A percentile compares a stretch with the other conserved stretches of the same genome.
These are phyloP conservation scores for Neurospora sp. DNA, from an alignment of 495 filamentous ascomycete species.

Conservation along the genomic window DNA sequence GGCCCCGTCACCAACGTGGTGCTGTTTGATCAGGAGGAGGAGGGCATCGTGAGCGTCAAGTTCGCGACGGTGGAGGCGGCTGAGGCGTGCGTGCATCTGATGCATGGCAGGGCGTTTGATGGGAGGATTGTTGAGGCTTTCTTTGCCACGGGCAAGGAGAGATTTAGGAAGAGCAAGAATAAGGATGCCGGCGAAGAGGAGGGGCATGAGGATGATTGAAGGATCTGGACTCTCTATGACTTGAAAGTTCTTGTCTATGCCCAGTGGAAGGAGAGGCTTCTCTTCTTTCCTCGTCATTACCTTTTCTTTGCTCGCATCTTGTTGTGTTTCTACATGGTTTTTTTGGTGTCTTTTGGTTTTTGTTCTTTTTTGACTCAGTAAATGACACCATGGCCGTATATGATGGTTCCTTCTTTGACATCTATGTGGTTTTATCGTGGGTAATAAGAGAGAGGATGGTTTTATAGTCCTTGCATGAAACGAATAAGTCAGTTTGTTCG, in stretches of 20 bases:
- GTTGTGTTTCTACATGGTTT: not conserved
- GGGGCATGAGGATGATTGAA: conserved; percentile 26
- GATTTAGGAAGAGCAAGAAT: conserved; percentile 59
- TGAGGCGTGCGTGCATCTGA: conserved; percentile 57
- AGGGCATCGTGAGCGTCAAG: conserved; percentile 75
- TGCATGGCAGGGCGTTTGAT: conserved; percentile 76
- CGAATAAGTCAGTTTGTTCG: too few relatives aligned
- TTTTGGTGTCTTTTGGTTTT: too few relatives aligned
- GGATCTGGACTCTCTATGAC: not conserved
- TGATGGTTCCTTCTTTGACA: too few relatives aligned
- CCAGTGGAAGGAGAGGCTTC: not conserved
- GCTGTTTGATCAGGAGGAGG: conserved; percentile 79
- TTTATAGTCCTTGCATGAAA: too few relatives aligned
- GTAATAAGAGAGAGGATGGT: too few relatives aligned
- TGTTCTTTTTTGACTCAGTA: too few relatives aligned
- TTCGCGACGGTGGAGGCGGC: conserved; percentile 65
- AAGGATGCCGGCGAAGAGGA: conserved; percentile 33
- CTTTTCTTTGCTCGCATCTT: not conserved
- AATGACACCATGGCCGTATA: too few relatives aligned
- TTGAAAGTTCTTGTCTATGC: not conserved
- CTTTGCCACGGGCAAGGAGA: conserved; percentile 63
- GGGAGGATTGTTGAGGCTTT: conserved; percentile 67
- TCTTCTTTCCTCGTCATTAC: not conserved
- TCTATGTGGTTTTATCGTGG: too few relatives aligned
- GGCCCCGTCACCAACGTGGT: conserved; percentile 86